Percentiles rank a stretch among this genome's conserved stretches.
phyloP scores from a whole-genome alignment of 2,329 filamentous ascomycete genomes.

The Celoporthe dispersa region DNA sequence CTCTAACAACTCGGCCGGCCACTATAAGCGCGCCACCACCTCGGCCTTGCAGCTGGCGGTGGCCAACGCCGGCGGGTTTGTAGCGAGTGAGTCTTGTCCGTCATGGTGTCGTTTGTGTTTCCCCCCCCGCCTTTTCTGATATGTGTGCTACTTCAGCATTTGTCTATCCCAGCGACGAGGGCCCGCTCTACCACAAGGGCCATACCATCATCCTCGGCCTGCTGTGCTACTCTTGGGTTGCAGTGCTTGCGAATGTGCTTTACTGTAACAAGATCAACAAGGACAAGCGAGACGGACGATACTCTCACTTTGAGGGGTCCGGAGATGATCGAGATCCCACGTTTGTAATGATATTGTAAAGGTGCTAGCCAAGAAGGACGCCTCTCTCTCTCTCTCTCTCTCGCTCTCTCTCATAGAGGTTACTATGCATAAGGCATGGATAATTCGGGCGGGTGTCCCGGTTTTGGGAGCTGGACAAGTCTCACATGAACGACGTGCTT shows the following conservation, averaged over 20 bases:
- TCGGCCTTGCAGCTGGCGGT: conserved; percentile 68
- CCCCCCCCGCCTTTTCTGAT: background rate
- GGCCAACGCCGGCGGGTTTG: conserved; percentile 70
- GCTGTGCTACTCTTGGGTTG: conserved; percentile 65
- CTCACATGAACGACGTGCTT: background rate
- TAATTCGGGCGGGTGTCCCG: background rate
- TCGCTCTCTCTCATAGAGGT: no score
- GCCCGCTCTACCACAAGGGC: conserved; percentile 59
- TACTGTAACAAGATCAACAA: conserved; percentile 67
- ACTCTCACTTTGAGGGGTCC: conserved; percentile 58
- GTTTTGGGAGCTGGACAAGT: background rate
- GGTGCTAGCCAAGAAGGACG: background rate
- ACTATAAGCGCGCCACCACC: conserved; percentile 72
- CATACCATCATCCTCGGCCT: conserved; percentile 65
- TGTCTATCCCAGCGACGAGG: conserved; percentile 61
- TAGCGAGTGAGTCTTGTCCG: conserved; percentile 52
- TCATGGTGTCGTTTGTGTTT: background rate
- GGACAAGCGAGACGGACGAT: conserved; percentile 64
- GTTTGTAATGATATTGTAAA: conserved; percentile 63
- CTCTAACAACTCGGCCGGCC: conserved; percentile 69
- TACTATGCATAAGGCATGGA: background rate
- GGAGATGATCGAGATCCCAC: conserved; percentile 67
- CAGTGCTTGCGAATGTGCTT: conserved; percentile 63
- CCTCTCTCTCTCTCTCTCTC: background rate
- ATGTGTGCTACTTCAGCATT: conserved; percentile 48